Evolutionary conservation across 768 basidiomycete species (phyloP), one percentile per base, ranked within the genome.

Genomic region (Sutorius australiensis): DNA sequence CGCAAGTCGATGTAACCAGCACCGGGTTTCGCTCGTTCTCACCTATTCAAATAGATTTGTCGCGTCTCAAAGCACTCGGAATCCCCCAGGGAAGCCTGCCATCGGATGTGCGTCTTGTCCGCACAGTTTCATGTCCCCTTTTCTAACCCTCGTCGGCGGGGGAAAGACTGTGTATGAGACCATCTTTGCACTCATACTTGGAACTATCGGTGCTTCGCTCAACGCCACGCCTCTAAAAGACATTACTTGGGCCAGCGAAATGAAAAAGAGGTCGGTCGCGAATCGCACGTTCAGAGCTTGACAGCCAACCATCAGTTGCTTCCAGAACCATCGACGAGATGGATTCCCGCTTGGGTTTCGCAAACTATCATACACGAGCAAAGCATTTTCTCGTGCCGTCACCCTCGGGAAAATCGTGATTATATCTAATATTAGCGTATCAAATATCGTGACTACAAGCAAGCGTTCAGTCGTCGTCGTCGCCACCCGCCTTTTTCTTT

Each of bases 241-340:
- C 61, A 89, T 92, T 54, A 86, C 87, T 32, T 94, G 90, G 92
- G 81, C 89, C 16, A 90, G 87, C 60, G 91, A 95, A 71, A 93
- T 93, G 91, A 80, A 79, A 61, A 84, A 80, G 64, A 78, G 85
- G 91, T 91, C 60, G 59, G 82, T 69, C 16, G 30, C 7, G 6
- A 38, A 30, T 19, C n/a, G 32, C 43, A 0, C 27, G 4, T 43
- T 27, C 17, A 28, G 19, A 50, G 8, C 14, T 6, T n/a, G n/a
- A 21, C 12, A 24, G 38, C 12, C 43, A 19, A 43, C 42, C 47
- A 39, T 50, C 36, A 17, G 8, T 51, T 50, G 28, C n/a, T 54
- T 36, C 34, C 60, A 89, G 87, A 54, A 79, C 81, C 56, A 85
- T 89, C 48, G 87, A 89, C 66, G 84, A 85, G 60, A 86, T 88